phyloP scores from a whole-genome alignment of 805 yeast genomes.

The Metschnikowia kofuensis region DNA sequence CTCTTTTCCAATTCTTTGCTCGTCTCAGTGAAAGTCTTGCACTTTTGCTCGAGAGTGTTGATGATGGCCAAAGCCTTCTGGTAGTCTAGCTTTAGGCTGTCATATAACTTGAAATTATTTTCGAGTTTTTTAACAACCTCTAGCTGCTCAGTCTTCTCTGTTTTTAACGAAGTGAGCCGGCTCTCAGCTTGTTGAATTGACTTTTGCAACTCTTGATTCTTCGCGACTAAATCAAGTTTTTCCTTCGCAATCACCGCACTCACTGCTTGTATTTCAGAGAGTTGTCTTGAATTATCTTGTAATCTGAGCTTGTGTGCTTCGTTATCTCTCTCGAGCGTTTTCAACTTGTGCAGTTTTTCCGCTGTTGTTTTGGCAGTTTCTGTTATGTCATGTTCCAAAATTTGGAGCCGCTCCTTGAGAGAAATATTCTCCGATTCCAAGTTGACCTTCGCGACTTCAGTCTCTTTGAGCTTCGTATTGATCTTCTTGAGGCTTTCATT shows the following conservation, averaged over 20 bases:
- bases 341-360: conserved; percentile 47
- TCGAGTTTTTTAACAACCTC: conserved; percentile 2
- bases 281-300: conserved; percentile 25
- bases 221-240: conserved; percentile 24
- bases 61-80: conserved; percentile 4
- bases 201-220: conserved; percentile 1
- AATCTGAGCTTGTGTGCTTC: conserved; percentile 26
- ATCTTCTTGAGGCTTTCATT: conserved; percentile 54
- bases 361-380: conserved; percentile 31
- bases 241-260: conserved; percentile 32
- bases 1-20: neutral
- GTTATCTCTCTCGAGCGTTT: conserved; percentile 42
- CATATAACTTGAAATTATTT: neutral
- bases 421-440: conserved; percentile 38
- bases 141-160: conserved; percentile 18
- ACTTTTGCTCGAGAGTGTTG: conserved; percentile 5
- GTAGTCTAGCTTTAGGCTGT: neutral
- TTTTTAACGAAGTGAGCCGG: conserved; percentile 13
- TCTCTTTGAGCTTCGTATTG: conserved; percentile 41
- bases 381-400: conserved; percentile 33
- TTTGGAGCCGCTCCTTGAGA: conserved; percentile 33
- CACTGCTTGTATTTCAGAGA: conserved; percentile 28
- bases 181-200: neutral
- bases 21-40: conserved; percentile 3
- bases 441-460: conserved; percentile 26